Evolutionary conservation across 2,329 filamentous ascomycete genomes (phyloP).

Genomic region (Aspergillus texensis): DNA sequence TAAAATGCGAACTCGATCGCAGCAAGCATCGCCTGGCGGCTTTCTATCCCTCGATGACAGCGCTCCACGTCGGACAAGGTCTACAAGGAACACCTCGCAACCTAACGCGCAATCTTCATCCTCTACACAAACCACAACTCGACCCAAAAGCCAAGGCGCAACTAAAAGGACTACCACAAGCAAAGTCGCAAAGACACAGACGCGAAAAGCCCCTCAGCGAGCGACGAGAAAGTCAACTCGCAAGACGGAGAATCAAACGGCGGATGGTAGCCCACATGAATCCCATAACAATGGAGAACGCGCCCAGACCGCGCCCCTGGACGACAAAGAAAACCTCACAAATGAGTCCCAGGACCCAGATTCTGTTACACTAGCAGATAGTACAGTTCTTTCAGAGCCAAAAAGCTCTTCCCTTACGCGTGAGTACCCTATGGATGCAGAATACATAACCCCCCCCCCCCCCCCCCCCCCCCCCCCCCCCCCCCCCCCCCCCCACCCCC

Average conservation of each 20-base stretch:
- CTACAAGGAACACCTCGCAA: slow-evolving; percentile 23
- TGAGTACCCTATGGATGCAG: background rate
- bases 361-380: background rate
- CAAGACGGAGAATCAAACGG: slow-evolving; percentile 9
- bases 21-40: slow-evolving; percentile 38
- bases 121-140: slow-evolving; percentile 16
- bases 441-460: background rate
- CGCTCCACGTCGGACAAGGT: slow-evolving; percentile 24
- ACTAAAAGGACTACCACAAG: slow-evolving; percentile 17
- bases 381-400: slow-evolving; percentile 14
- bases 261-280: slow-evolving; percentile 12
- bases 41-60: slow-evolving; percentile 34
- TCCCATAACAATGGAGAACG: slow-evolving; percentile 9
- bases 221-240: slow-evolving; percentile 20
- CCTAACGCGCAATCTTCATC: slow-evolving; percentile 5
- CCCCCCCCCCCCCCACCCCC: too few species aligned
- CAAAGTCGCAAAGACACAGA: slow-evolving; percentile 12
- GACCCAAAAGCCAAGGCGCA: slow-evolving; percentile 18
- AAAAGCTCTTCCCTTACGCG: slow-evolving; percentile 3
- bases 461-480: too few species aligned
- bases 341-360: background rate
- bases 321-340: slow-evolving; percentile 11
- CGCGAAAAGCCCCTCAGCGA: slow-evolving; percentile 15
- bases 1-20: slow-evolving; percentile 44
- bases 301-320: background rate